A percentile compares a stretch with the other conserved stretches of the same genome.
These are phyloP conservation scores for Syzygium grande DNA, from an alignment of 345 rosid genomes.

Conservation along the genomic window DNA sequence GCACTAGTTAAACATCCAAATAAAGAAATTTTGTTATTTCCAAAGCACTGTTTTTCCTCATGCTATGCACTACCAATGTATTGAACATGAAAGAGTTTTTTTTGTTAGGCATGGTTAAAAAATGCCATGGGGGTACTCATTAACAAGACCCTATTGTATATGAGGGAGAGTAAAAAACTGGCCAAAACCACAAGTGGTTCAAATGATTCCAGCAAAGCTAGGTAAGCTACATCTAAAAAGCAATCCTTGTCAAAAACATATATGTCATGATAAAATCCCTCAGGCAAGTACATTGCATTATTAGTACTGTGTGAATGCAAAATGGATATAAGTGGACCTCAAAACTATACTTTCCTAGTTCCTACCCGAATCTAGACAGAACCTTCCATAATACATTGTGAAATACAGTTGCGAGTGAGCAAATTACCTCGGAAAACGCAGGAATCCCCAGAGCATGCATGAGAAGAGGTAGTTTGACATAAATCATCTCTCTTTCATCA, in stretches of 20 bases:
- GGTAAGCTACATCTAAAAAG: not conserved
- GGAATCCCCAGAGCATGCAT: slow-evolving; percentile 74
- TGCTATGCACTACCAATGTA: not conserved
- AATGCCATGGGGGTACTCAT: not conserved
- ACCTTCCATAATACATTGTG: not conserved
- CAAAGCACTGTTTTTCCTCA: not conserved
- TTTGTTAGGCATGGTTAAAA: not conserved
- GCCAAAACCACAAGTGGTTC: not conserved
- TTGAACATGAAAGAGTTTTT: not conserved
- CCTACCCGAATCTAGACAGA: not conserved
- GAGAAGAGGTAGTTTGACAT: slow-evolving; percentile 36
- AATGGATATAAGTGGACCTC: not conserved
- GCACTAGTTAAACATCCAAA: not conserved
- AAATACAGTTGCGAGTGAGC: not conserved
- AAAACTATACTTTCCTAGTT: not conserved
- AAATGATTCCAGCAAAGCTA: not conserved
- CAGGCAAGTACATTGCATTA: not conserved
- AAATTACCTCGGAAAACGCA: slow-evolving; percentile 64
- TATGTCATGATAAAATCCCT: not conserved
- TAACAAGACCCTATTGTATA: not conserved
- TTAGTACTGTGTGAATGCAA: not conserved
- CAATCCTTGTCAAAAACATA: not conserved
- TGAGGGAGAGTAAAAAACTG: not conserved
- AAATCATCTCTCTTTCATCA: slow-evolving; percentile 43
- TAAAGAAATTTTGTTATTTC: not conserved